A percentile compares a stretch with the other conserved stretches of the same genome.
phyloP scores from a whole-genome alignment of 176 grass and related monocot species.

The Musa acuminata region DNA sequence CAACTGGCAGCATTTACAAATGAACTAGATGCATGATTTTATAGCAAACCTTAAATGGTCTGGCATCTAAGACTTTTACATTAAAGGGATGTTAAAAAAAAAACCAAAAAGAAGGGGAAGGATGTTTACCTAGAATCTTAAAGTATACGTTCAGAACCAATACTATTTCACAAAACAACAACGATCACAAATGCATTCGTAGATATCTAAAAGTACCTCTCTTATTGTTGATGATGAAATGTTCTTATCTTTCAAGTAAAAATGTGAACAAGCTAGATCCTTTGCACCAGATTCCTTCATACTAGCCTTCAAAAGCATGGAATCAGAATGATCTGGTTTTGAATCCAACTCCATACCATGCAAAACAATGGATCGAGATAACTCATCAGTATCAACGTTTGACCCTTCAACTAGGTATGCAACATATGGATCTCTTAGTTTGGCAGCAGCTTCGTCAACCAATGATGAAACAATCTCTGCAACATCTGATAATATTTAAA shows the following conservation, averaged over 20 bases:
- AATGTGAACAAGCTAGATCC: slow-evolving; percentile 53
- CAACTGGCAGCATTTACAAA: no score
- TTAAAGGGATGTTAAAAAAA: no score
- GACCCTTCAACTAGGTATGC: slow-evolving; percentile 63
- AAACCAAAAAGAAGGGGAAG: neutral
- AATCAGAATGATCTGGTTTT: slow-evolving; percentile 6
- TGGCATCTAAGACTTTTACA: no score
- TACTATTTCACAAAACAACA: neutral
- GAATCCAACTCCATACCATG: slow-evolving; percentile 37
- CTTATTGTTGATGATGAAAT: slow-evolving; percentile 28
- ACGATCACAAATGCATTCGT: neutral
- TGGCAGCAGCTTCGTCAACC: slow-evolving; percentile 39
- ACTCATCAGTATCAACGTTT: slow-evolving; percentile 26
- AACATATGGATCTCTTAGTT: slow-evolving; percentile 52
- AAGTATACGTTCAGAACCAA: neutral
- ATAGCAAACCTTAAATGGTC: no score
- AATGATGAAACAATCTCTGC: slow-evolving; percentile 44
- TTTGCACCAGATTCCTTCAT: slow-evolving; percentile 16
- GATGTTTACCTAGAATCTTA: neutral
- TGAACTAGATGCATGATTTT: no score
- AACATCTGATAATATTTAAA: slow-evolving; percentile 35
- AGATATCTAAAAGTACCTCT: slow-evolving; percentile 53
- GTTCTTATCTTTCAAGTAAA: slow-evolving; percentile 33
- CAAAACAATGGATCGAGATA: slow-evolving; percentile 40
- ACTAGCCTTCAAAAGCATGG: slow-evolving; percentile 6